These are phyloP conservation scores for Boletus nobilissimus DNA, from an alignment of 1,284 basidiomycete genomes.

Conservation along the genomic window DNA sequence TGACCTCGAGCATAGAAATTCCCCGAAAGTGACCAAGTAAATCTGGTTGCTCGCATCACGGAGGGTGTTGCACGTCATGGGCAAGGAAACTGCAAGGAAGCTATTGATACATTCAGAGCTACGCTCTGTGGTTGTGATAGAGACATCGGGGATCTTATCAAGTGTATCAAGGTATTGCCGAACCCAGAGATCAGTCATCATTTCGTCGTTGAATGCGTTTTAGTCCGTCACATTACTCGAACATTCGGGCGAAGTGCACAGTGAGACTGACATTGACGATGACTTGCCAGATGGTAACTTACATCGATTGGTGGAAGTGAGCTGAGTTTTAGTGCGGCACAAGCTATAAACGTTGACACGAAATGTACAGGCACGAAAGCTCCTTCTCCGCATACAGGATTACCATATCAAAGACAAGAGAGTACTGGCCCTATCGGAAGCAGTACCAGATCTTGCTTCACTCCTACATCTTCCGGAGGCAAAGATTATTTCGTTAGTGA, in stretches of 20 bases:
- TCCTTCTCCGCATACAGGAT: background rate
- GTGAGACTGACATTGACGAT: background rate
- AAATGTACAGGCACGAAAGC: background rate
- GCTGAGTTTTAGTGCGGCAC: background rate
- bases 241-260: background rate
- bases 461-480: background rate
- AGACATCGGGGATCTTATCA: background rate
- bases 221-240: background rate
- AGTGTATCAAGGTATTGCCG: background rate
- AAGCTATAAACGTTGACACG: background rate
- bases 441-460: background rate
- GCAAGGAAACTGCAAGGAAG: background rate
- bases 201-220: background rate
- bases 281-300: background rate
- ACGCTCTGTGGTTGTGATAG: background rate
- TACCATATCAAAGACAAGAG: background rate
- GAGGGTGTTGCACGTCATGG: background rate
- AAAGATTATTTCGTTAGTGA: background rate
- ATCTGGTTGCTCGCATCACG: background rate
- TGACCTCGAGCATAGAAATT: background rate
- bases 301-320: background rate
- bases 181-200: background rate
- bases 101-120: background rate
- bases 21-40: background rate
- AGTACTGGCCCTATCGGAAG: background rate